Conservation (phyloP, 192 early-diverging fungal genomes). For the Entomortierella beljakovae region DNA sequence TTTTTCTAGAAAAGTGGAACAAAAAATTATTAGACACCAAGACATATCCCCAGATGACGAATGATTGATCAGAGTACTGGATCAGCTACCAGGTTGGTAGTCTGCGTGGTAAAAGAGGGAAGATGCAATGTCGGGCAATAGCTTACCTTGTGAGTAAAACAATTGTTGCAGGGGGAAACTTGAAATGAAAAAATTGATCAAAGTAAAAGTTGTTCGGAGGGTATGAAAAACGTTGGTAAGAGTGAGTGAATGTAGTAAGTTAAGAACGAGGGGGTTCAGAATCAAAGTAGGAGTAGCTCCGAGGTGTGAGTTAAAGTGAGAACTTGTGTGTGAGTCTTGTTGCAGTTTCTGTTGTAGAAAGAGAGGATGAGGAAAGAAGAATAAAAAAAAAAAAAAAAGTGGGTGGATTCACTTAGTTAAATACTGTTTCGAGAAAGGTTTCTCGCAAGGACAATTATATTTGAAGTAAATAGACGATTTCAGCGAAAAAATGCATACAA, state of each 20-base stretch:
- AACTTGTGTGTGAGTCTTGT: not conserved
- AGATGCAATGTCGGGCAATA: no score
- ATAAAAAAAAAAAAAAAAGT: conserved; percentile 7
- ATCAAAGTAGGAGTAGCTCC: not conserved
- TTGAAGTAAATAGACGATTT: no score
- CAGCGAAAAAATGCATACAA: no score
- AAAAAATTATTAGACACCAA: conserved; percentile 3
- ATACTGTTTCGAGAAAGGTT: conserved; percentile 12
- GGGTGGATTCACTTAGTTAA: conserved; percentile 11
- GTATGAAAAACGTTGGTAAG: no score
- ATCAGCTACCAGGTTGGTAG: no score
- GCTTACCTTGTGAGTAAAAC: no score
- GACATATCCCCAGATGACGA: no score
- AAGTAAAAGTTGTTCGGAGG: no score
- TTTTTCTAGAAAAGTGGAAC: not conserved
- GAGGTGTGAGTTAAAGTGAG: not conserved
- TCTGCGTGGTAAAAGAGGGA: no score
- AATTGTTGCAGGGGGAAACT: no score
- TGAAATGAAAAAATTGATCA: no score
- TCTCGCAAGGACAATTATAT: not conserved
- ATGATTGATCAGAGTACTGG: no score
- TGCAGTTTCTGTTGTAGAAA: conserved; percentile 5
- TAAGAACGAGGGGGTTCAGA: not conserved
- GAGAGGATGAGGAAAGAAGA: not conserved
- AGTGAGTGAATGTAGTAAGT: not conserved